phyloP scores from a whole-genome alignment of 2,329 filamentous ascomycete genomes.

The Cladorrhinum sp. region DNA sequence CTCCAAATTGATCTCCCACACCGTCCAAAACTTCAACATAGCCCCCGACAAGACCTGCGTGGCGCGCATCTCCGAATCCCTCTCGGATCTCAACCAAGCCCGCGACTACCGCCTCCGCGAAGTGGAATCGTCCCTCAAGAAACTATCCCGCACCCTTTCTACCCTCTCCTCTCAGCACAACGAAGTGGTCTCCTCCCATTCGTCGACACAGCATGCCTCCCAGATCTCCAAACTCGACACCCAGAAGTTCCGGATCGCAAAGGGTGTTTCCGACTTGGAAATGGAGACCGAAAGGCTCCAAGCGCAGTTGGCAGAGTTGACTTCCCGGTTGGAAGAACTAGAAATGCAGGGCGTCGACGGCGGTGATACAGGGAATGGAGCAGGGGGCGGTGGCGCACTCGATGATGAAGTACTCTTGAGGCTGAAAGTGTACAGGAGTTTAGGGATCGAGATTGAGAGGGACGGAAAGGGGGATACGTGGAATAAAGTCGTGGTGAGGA shows the following conservation, averaged over 20 bases:
- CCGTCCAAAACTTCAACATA: slow-evolving; percentile 93
- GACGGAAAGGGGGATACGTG: slow-evolving; percentile 75
- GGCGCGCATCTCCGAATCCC: slow-evolving; percentile 77
- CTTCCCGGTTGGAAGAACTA: slow-evolving; percentile 72
- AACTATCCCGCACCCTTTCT: slow-evolving; percentile 61
- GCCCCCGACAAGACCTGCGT: slow-evolving; percentile 81
- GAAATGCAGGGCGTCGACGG: slow-evolving; percentile 87
- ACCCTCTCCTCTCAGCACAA: slow-evolving; percentile 72
- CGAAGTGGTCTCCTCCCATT: slow-evolving; percentile 72
- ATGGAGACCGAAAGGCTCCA: slow-evolving; percentile 92
- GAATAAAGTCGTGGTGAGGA: slow-evolving; percentile 79
- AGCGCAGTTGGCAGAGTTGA: slow-evolving; percentile 71
- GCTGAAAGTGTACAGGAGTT: slow-evolving; percentile 83
- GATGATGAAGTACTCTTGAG: slow-evolving; percentile 69
- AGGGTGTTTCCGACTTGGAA: slow-evolving; percentile 82
- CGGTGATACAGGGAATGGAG: slow-evolving; percentile 32
- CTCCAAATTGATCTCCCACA: slow-evolving; percentile 80
- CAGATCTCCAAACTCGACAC: slow-evolving; percentile 86
- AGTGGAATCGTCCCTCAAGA: slow-evolving; percentile 64
- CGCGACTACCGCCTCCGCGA: slow-evolving; percentile 75
- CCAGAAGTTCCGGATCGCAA: slow-evolving; percentile 92
- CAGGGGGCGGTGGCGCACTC: slow-evolving; percentile 48
- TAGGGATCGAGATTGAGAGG: slow-evolving; percentile 84
- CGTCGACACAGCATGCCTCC: slow-evolving; percentile 74
- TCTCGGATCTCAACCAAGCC: slow-evolving; percentile 78